Conservation (phyloP, 78 protist genomes). For the Dictyostelium brefeldianum region DNA sequence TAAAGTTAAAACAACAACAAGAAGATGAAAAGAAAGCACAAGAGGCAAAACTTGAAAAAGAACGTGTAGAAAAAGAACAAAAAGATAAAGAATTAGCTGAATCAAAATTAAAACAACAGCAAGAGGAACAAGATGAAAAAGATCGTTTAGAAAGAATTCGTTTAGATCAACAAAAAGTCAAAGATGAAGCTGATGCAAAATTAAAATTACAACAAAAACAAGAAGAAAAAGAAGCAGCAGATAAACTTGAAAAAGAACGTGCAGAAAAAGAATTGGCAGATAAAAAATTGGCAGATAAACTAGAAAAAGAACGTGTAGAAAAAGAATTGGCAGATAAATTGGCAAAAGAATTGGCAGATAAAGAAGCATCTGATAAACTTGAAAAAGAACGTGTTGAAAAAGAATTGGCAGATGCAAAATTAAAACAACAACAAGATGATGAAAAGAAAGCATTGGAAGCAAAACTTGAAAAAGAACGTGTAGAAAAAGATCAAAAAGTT, state of each 20-base stretch:
- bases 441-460: neutral
- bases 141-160: constrained; percentile 26
- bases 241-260: neutral
- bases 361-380: neutral
- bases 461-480: neutral
- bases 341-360: neutral
- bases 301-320: neutral
- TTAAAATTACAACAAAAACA: neutral
- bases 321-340: constrained; percentile 7
- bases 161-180: constrained; percentile 3
- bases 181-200: neutral
- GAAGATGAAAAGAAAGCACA: neutral
- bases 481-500: neutral
- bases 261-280: neutral
- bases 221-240: constrained; percentile 2
- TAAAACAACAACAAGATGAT: neutral
- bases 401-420: neutral
- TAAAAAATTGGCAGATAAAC: neutral
- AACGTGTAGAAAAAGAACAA: neutral
- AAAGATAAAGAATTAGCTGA: neutral
- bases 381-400: neutral
- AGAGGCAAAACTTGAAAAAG: neutral
- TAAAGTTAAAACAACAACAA: neutral
- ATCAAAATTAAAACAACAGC: neutral
- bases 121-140: constrained; percentile 42